Evolutionary conservation across 306 rosid species (phyloP).

Genomic region (Betula pendula): DNA sequence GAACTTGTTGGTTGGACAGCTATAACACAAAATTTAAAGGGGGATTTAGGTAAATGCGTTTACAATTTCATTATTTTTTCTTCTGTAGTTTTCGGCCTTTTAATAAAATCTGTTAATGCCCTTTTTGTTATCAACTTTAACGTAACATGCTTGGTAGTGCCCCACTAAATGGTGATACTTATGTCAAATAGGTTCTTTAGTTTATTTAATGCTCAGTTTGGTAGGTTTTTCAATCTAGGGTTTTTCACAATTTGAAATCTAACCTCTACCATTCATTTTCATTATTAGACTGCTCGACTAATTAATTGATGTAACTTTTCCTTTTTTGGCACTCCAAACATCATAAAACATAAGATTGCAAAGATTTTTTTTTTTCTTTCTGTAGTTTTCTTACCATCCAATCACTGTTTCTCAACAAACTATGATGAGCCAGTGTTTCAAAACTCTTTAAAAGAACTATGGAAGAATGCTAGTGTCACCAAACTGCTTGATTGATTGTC

Average conservation of each 20-base stretch:
- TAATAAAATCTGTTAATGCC: background rate
- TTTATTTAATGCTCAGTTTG: background rate
- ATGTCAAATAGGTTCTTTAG: background rate
- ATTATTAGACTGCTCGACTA: background rate
- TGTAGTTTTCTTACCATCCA: no score
- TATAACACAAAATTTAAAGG: background rate
- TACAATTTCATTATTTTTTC: background rate
- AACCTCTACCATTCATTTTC: background rate
- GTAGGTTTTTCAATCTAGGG: background rate
- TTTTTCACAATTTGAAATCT: no score
- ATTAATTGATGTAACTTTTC: background rate
- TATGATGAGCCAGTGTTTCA: no score
- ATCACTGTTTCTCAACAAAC: no score
- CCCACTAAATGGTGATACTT: background rate
- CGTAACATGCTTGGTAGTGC: background rate
- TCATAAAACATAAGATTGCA: background rate
- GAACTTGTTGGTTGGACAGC: background rate
- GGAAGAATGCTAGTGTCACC: no score
- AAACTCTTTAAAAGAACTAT: no score
- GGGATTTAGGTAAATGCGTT: background rate
- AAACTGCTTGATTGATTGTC: no score
- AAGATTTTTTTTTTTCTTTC: no score
- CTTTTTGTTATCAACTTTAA: background rate
- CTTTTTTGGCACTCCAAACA: background rate
- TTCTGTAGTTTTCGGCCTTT: background rate